A percentile compares a stretch with the other conserved stretches of the same genome.
Evolutionary conservation across 768 basidiomycete species (phyloP).

Genomic region (Trametes cingulata): DNA sequence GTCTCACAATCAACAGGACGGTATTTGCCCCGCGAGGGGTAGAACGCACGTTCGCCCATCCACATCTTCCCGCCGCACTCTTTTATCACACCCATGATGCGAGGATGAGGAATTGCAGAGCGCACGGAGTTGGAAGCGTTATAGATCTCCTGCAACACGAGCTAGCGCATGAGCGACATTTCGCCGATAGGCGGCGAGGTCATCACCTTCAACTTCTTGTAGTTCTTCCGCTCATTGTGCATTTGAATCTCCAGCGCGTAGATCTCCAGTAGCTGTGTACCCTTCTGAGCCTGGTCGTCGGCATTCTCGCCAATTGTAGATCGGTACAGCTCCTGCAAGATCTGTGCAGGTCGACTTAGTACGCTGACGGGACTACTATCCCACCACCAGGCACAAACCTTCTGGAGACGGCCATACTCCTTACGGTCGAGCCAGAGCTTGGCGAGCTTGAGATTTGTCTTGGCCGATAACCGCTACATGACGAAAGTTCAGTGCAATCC

Average conservation of each 20-base stretch:
- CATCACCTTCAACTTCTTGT: slow-evolving; percentile 91
- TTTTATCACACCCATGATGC: slow-evolving; percentile 98
- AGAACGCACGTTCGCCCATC: slow-evolving; percentile 92
- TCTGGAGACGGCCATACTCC: slow-evolving; percentile 82
- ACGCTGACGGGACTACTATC: neutral
- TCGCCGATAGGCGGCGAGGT: neutral
- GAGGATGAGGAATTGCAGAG: slow-evolving; percentile 95
- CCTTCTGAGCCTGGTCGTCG: slow-evolving; percentile 88
- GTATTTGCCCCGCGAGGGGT: neutral
- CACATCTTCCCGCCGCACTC: slow-evolving; percentile 99
- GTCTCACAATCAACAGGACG: neutral
- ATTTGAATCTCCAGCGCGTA: slow-evolving; percentile 99
- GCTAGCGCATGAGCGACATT: neutral
- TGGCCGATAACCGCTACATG: slow-evolving; percentile 81
- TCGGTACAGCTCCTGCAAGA: slow-evolving; percentile 73
- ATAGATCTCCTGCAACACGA: slow-evolving; percentile 82
- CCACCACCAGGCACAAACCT: slow-evolving; percentile 46
- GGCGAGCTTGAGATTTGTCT: slow-evolving; percentile 95
- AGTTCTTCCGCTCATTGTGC: slow-evolving; percentile 96
- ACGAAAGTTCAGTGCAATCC: neutral
- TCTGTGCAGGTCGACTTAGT: slow-evolving; percentile 41
- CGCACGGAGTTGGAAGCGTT: slow-evolving; percentile 91
- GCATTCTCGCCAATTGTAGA: slow-evolving; percentile 66
- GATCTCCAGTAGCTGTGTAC: slow-evolving; percentile 93
- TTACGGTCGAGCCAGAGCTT: slow-evolving; percentile 96